Evolutionary conservation across 768 basidiomycete genomes (phyloP), one percentile per base, ranked within the genome.

Genomic region (Cystobasidium ongulense): DNA sequence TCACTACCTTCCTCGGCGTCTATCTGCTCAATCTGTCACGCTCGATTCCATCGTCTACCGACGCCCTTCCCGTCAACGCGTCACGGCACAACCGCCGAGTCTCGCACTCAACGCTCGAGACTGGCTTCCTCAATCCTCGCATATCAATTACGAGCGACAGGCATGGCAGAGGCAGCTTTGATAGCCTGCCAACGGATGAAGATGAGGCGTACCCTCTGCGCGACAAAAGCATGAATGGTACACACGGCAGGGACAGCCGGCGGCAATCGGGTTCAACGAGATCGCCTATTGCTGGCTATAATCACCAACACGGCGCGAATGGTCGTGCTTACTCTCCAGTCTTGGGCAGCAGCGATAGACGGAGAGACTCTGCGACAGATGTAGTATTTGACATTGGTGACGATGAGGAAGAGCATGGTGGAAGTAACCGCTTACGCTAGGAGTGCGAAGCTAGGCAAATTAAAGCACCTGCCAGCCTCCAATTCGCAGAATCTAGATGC

Each of bases 1-100:
- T 89, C 77, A 87, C 91, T 78, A 99, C 92, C 64, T 98, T 96
- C 84, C 86, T 96, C 75, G 96, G 96, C 39, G 96, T 99, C n/a
- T 91, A 96, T 81, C 86, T 96, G 46, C 87, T 96, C 78, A 79
- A 78, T 68, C 72, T 77, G 21, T 76, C 77, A 2, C 74, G 76
- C n/a, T 74, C 75, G 23, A 76, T 76, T 46, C 63, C 50, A 64
- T 25, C 35, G n/a, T 21, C 52, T n/a, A 41, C 68, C 29, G 57
- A 25, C 11, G 25, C 27, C 52, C 79, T 79, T 61, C 76, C 80
- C 43, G 73, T 79, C 68, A 68, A 78, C 80, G 43, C 79, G 78
- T 1, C 74, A 79, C 35, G 70, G 61, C 10, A 15, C 35, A 2
- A 29, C 25, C 53, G 64, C 35, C 0, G 21, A 35, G 23, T 57